Percentiles rank a stretch among this genome's conserved stretches.
Conservation (phyloP, 148 eudicot genomes). For the Cornus suecica region DNA sequence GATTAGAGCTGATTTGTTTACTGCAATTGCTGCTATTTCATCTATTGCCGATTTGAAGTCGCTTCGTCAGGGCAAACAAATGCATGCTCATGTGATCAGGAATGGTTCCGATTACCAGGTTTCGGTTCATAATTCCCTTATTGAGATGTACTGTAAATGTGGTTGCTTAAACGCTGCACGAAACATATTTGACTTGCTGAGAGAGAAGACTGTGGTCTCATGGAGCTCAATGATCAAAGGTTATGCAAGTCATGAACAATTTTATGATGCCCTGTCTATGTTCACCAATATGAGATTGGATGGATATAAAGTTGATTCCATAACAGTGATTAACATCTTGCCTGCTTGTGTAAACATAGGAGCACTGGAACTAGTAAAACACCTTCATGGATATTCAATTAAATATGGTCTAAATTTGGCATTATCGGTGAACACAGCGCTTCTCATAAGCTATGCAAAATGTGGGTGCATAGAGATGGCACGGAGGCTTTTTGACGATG, state of each 20-base stretch:
- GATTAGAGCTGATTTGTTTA: constrained; percentile 28
- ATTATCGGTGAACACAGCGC: constrained; percentile 25
- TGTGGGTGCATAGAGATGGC: constrained; percentile 44
- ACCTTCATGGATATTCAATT: constrained; percentile 30
- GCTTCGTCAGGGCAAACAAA: constrained; percentile 22
- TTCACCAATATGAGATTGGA: constrained; percentile 20
- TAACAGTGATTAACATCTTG: constrained; percentile 22
- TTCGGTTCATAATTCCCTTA: constrained; percentile 34
- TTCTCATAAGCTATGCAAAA: constrained; percentile 36
- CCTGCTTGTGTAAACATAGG: constrained; percentile 39
- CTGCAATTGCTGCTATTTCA: constrained; percentile 33
- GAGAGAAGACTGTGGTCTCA: constrained; percentile 25
- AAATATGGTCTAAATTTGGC: constrained; percentile 22
- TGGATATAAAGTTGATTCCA: constrained; percentile 23
- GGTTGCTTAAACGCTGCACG: constrained; percentile 19
- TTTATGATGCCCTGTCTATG: constrained; percentile 25
- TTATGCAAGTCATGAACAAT: constrained; percentile 18
- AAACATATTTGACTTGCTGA: constrained; percentile 20
- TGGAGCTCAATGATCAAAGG: constrained; percentile 37
- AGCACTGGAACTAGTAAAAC: constrained; percentile 29
- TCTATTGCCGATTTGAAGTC: constrained; percentile 29
- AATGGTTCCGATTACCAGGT: constrained; percentile 31
- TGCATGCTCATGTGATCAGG: constrained; percentile 32
- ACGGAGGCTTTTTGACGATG: constrained; percentile 29
- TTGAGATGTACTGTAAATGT: constrained; percentile 33